These are phyloP conservation scores for Stemphylium beticola DNA, from an alignment of 2,329 filamentous ascomycete species.

Conservation along the genomic window DNA sequence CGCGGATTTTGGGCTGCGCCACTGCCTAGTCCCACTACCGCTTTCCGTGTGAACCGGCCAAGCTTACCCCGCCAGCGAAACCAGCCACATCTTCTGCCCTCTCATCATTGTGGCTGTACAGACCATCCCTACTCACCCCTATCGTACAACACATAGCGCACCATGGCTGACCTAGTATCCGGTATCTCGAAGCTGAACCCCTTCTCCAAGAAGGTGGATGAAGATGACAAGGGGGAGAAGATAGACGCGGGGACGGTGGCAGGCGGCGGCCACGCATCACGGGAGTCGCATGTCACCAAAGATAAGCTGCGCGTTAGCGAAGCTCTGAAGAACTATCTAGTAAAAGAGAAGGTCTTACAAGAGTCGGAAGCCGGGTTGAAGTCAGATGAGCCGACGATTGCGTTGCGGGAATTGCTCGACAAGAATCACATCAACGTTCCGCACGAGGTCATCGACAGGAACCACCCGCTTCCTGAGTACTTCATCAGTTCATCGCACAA, in stretches of 20 bases:
- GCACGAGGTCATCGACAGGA: constrained; percentile 60
- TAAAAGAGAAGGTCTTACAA: constrained; percentile 59
- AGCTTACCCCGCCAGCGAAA: constrained; percentile 15
- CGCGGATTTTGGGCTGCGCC: not conserved
- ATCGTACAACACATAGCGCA: constrained; percentile 3
- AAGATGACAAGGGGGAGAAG: constrained; percentile 63
- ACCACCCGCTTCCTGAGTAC: constrained; percentile 69
- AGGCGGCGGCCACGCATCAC: constrained; percentile 64
- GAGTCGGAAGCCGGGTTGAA: constrained; percentile 57
- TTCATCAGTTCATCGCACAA: constrained; percentile 77
- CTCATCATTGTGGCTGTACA: constrained; percentile 5
- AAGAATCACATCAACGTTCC: constrained; percentile 66
- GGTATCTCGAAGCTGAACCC: constrained; percentile 43
- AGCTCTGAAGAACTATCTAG: constrained; percentile 63
- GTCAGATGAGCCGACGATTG: constrained; percentile 52
- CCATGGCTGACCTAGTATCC: constrained; percentile 44
- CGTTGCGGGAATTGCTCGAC: constrained; percentile 60
- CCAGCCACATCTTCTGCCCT: constrained; percentile 3
- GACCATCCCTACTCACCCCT: not conserved
- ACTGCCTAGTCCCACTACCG: not conserved
- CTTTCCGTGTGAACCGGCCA: constrained; percentile 8
- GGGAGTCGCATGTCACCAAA: constrained; percentile 57
- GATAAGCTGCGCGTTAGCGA: constrained; percentile 65
- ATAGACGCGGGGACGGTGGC: constrained; percentile 60
- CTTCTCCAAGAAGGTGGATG: constrained; percentile 46